Percentiles rank a stretch among this genome's conserved stretches.
These are phyloP conservation scores for Colletotrichum cereale DNA, from an alignment of 2,329 filamentous ascomycete genomes.

Conservation along the genomic window DNA sequence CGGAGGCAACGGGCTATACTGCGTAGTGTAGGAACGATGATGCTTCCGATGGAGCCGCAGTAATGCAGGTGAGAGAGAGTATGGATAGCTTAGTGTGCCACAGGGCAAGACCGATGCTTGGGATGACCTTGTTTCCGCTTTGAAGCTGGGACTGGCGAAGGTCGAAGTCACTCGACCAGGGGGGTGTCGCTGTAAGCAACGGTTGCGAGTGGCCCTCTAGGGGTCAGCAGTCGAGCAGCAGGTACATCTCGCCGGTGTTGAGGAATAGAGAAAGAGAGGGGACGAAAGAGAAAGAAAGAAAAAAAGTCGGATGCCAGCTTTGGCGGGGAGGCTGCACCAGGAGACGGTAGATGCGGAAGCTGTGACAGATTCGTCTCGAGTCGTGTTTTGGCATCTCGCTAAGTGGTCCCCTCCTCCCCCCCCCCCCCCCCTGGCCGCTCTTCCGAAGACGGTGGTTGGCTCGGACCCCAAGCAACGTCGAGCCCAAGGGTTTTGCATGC, in stretches of 20 bases:
- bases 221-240: neutral
- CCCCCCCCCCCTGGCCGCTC: conserved; percentile 22
- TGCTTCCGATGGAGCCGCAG: conserved; percentile 31
- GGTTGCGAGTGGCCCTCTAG: neutral
- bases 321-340: conserved; percentile 18
- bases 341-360: conserved; percentile 36
- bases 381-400: conserved; percentile 57
- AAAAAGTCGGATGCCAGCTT: conserved; percentile 24
- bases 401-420: conserved; percentile 21
- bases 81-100: conserved; percentile 13
- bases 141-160: neutral
- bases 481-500: conserved; percentile 22
- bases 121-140: neutral
- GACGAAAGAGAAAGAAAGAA: neutral
- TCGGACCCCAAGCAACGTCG: conserved; percentile 19
- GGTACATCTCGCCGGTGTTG: neutral
- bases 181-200: neutral
- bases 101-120: neutral
- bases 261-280: neutral
- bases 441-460: conserved; percentile 31
- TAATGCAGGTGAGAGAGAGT: conserved; percentile 1
- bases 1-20: neutral
- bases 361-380: conserved; percentile 65
- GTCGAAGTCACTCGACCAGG: conserved; percentile 15
- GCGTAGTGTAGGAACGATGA: conserved; percentile 5